Evolutionary conservation across 106 monocot species (phyloP), one percentile per base, ranked within the genome.

Genomic region (Dendrobium catenatum): DNA sequence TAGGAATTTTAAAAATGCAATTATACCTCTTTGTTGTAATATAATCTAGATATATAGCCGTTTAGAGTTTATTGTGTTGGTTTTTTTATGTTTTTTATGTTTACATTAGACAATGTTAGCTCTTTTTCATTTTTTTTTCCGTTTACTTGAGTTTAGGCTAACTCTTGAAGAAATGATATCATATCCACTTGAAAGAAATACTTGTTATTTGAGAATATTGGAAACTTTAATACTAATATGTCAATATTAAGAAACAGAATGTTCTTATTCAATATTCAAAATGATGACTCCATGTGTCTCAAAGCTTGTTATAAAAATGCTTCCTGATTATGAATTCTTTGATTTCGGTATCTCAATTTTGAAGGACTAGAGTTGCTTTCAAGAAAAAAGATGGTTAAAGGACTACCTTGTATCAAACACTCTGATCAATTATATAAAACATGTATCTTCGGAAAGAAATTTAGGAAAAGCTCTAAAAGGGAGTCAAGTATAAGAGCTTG

Each of bases 351-450:
- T 72, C 31, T 73, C 16, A 72, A 80, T 40, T 80, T 55, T 72
- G 47, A 16, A 48, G 48, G 29, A 49, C 43, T 73, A 29, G 40
- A 80, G 72, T 47, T 54, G 33, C 72, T 72, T 13, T 54, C 51
- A 72, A 80, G 7, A 8, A 80, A 80, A 13, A 49, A 73, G 5
- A 80, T 80, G 80, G 80, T 80, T 54, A 80, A 73, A 20, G 29
- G 70, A 13, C 49, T 80, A 19, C 72, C 72, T 6, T 48, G 20
- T 17, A 54, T 80, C 42, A 47, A 73, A 18, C 19, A 10, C 6
- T 27, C 80, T 7, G 4, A 72, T 73, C 26, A 80, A 19, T 27
- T 72, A 48, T 80, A 11, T 80, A 42, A 68, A 68, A 26, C 2
- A n/a, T 64, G 80, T 29, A 4, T 80, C 20, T 22, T 80, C 47